Evolutionary conservation across 257 asterid species (phyloP).

Genomic region (Ilex asprella): DNA sequence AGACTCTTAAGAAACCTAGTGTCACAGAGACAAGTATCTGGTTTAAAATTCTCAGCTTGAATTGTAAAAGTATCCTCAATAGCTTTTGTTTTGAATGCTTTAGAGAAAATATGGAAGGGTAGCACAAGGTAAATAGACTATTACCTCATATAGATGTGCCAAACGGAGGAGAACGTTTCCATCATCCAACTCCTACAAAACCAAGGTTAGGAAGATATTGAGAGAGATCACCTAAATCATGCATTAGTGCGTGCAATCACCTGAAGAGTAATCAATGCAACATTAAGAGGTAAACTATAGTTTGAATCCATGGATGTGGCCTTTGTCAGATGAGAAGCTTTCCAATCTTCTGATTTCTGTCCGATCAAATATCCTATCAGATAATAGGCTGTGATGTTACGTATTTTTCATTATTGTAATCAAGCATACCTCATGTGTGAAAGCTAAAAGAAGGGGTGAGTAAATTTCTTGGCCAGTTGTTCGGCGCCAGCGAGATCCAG

Average conservation of each 20-base stretch:
- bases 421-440: conserved; percentile 44
- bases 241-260: conserved; percentile 23
- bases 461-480: conserved; percentile 5
- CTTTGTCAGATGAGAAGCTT: conserved; percentile 38
- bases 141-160: conserved; percentile 84
- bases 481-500: conserved; percentile 3
- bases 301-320: conserved; percentile 51
- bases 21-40: background rate
- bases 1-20: background rate
- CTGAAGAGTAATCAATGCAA: conserved; percentile 81
- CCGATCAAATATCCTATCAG: conserved; percentile 13
- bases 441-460: conserved; percentile 4
- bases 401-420: background rate
- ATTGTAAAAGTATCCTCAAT: background rate
- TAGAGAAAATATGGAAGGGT: background rate
- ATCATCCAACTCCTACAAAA: conserved; percentile 50
- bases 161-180: conserved; percentile 66
- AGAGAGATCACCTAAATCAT: background rate
- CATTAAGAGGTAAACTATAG: conserved; percentile 63
- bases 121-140: background rate
- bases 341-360: conserved; percentile 62
- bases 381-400: background rate
- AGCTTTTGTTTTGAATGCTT: background rate
- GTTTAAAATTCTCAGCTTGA: too few species aligned
- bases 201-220: conserved; percentile 12